These are phyloP conservation scores for Beauveria sp. DNA, from an alignment of 2,329 filamentous ascomycete species.

Conservation along the genomic window DNA sequence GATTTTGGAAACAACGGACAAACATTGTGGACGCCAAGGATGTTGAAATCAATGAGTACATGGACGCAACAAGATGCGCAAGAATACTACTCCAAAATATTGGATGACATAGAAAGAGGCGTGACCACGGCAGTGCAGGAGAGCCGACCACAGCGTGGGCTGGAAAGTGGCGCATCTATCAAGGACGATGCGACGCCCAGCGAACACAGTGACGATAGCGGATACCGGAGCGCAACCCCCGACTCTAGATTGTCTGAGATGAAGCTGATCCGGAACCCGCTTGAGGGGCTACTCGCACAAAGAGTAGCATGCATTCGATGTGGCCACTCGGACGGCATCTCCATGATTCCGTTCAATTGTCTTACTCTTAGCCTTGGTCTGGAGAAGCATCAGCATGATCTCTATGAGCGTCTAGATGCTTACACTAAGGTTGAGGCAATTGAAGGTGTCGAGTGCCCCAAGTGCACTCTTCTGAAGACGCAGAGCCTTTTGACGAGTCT, in stretches of 20 bases:
- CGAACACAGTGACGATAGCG: constrained; percentile 49
- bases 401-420: constrained; percentile 73
- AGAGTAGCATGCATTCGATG: constrained; percentile 81
- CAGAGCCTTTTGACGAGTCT: constrained; percentile 41
- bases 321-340: constrained; percentile 79
- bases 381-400: constrained; percentile 53
- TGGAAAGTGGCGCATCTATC: constrained; percentile 28
- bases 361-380: constrained; percentile 75
- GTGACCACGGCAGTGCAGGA: constrained; percentile 41
- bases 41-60: constrained; percentile 86
- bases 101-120: constrained; percentile 80
- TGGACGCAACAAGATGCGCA: constrained; percentile 97
- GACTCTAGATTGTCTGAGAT: constrained; percentile 30
- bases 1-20: constrained; percentile 62
- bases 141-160: constrained; percentile 24
- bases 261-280: constrained; percentile 56
- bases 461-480: constrained; percentile 69
- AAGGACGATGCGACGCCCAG: constrained; percentile 38
- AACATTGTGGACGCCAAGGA: constrained; percentile 72
- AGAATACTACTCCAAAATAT: constrained; percentile 87
- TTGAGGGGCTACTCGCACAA: constrained; percentile 84
- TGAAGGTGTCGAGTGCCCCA: constrained; percentile 81
- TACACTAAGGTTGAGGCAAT: constrained; percentile 82
- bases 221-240: constrained; percentile 41
- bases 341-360: constrained; percentile 89